Base-by-base conservation (phyloP, 495 filamentous ascomycete genomes). In the Podospora pseudoanserina region DNA sequence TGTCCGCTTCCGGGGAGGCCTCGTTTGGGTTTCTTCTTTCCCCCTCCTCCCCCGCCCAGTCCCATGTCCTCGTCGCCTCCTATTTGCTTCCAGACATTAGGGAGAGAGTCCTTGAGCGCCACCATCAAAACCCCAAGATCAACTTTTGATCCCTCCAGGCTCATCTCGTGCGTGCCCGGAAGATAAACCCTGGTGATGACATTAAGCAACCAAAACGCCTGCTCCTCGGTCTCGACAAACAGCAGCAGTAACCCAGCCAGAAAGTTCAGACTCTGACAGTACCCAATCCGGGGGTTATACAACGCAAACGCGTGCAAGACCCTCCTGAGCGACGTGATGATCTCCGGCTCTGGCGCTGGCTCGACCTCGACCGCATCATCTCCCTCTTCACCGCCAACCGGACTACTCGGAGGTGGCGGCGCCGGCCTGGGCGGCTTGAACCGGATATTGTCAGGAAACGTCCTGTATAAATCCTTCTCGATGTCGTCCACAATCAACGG, bases 251-350 rank as follows among this genome's bases (percentile, higher is more conserved):
- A 84, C 15, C 93, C 95, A n/a, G 94, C 92, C 65, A 99, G 85
- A 79, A 99, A 99, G 78, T 99, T 99, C 13, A 99, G 86, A 13
- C 92, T 96, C 74, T 99, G 95, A 67, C 95, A 98, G 75, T 99
- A 99, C 20, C 95, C 95, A 72, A 97, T 92, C 66, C 86, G 84
- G 2, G 95, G 94, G 67, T 92, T 93, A 79, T 96, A 90, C 30
- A 96, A 85, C 6, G 95, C 89, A 76, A 97, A 98, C 9, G 94
- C 92, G 71, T 91, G 89, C 49, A 99, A 85, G 9, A 98, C 92
- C 27, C 92, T 88, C 20, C 95, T 89, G 2, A 99, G 85, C 0
- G 92, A 87, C 58, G 86, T 80, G 30, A 99, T 87, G 71, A 97
- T 91, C 7, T 88, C 82, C 0, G 90, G 91, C 76, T 98, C 94